phyloP scores from a whole-genome alignment of 331 rosid species.

The Prunus yedoensis region DNA sequence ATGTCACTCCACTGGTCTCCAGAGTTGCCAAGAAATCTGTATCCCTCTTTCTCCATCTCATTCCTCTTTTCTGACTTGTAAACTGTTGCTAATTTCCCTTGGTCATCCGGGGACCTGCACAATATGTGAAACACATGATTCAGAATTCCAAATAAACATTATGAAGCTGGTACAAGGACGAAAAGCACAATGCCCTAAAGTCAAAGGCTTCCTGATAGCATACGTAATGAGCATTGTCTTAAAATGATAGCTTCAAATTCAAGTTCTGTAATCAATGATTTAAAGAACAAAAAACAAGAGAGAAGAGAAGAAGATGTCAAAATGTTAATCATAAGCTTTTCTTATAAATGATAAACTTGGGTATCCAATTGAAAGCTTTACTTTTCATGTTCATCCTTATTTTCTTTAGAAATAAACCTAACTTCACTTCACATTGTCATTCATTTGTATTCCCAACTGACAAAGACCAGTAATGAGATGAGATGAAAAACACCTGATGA shows the following conservation, averaged over 20 bases:
- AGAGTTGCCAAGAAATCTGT: slow-evolving; percentile 77
- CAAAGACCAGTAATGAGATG: slow-evolving; percentile 3
- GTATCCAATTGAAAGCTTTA: no score
- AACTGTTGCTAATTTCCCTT: slow-evolving; percentile 50
- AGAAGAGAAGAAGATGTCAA: slow-evolving; percentile 14
- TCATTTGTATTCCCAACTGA: background rate
- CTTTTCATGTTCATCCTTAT: no score
- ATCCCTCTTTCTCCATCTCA: slow-evolving; percentile 77
- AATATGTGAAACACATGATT: slow-evolving; percentile 22
- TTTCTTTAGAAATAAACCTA: no score
- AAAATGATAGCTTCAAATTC: slow-evolving; percentile 11
- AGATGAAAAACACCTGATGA: slow-evolving; percentile 4
- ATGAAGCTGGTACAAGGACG: background rate
- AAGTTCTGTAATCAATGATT: slow-evolving; percentile 4
- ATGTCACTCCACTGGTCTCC: slow-evolving; percentile 99
- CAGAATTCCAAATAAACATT: slow-evolving; percentile 23
- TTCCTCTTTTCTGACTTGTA: slow-evolving; percentile 86
- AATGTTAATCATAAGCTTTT: slow-evolving; percentile 3
- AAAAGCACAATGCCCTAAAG: slow-evolving; percentile 12
- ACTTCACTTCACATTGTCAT: no score
- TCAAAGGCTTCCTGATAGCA: background rate
- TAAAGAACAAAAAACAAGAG: background rate
- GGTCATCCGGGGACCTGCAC: slow-evolving; percentile 63
- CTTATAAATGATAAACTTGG: no score
- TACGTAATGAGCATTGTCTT: background rate